These are phyloP conservation scores for Fusarium longipes DNA, from an alignment of 2,329 filamentous ascomycete genomes.

Conservation along the genomic window DNA sequence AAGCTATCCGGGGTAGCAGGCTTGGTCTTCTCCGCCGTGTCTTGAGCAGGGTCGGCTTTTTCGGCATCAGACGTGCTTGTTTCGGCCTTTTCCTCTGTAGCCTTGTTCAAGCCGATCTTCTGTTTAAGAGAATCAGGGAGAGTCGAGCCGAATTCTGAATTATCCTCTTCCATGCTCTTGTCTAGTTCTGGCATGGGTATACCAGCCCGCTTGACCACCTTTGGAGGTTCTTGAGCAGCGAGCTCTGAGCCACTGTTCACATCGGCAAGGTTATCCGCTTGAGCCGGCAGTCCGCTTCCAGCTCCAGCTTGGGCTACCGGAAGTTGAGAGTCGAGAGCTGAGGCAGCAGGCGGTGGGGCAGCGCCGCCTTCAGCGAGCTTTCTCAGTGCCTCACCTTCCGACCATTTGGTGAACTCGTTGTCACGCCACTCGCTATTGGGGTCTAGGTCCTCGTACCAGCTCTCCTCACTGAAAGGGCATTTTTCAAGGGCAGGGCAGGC, in stretches of 20 bases:
- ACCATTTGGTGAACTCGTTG: constrained; percentile 58
- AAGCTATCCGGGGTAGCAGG: constrained; percentile 26
- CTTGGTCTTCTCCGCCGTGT: constrained; percentile 7
- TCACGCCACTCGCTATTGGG: constrained; percentile 58
- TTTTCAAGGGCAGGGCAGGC: constrained; percentile 60
- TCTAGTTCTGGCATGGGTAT: constrained; percentile 44
- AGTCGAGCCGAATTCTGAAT: constrained; percentile 45
- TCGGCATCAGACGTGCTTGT: constrained; percentile 5
- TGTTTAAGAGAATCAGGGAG: constrained; percentile 50
- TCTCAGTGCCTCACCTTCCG: constrained; percentile 54
- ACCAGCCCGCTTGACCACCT: constrained; percentile 35
- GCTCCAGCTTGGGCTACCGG: background rate
- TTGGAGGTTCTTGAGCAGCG: constrained; percentile 7
- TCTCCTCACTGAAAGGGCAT: constrained; percentile 64
- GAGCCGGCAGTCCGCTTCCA: background rate
- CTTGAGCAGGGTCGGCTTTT: constrained; percentile 2
- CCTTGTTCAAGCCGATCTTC: constrained; percentile 43
- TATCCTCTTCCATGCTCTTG: constrained; percentile 32
- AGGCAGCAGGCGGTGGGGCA: constrained; percentile 21
- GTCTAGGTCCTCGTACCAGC: constrained; percentile 63
- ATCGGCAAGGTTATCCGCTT: constrained; percentile 6
- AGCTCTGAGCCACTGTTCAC: constrained; percentile 6
- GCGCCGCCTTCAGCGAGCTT: constrained; percentile 43
- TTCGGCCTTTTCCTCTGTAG: constrained; percentile 2
- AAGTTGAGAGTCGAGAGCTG: background rate